Percentiles rank a stretch among this genome's conserved stretches.
These are phyloP conservation scores for Mortierella alpina DNA, from an alignment of 192 early-diverging fungal genomes.

Conservation along the genomic window DNA sequence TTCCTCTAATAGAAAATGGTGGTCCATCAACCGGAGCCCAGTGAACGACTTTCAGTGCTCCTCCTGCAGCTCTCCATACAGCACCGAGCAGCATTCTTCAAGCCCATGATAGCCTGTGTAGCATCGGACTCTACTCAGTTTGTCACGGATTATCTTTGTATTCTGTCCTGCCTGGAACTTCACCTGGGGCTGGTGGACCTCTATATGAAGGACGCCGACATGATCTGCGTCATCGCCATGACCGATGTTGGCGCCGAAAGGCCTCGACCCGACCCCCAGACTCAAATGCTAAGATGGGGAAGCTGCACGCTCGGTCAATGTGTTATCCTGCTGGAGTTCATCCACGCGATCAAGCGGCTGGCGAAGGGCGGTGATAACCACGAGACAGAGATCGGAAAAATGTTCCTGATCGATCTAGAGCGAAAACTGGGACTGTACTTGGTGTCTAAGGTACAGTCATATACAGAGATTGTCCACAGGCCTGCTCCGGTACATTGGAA, in stretches of 20 bases:
- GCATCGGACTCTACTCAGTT: slow-evolving; percentile 58
- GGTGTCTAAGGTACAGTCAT: slow-evolving; percentile 30
- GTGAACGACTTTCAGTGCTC: slow-evolving; percentile 49
- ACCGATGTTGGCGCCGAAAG: slow-evolving; percentile 61
- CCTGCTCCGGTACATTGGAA: too few species aligned
- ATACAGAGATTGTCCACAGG: slow-evolving; percentile 11
- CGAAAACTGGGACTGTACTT: slow-evolving; percentile 61
- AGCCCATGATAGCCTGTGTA: slow-evolving; percentile 66
- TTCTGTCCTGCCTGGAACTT: slow-evolving; percentile 55
- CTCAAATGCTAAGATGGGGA: slow-evolving; percentile 55
- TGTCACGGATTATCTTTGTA: slow-evolving; percentile 53
- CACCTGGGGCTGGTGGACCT: slow-evolving; percentile 63
- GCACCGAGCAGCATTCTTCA: slow-evolving; percentile 56
- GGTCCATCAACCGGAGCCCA: slow-evolving; percentile 44
- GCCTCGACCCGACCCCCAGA: slow-evolving; percentile 14
- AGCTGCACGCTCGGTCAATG: slow-evolving; percentile 66
- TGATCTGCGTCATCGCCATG: slow-evolving; percentile 64
- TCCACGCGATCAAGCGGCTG: slow-evolving; percentile 58
- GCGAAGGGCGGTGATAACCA: slow-evolving; percentile 53
- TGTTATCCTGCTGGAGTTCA: slow-evolving; percentile 60
- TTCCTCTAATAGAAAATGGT: slow-evolving; percentile 44
- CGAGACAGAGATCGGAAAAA: slow-evolving; percentile 62
- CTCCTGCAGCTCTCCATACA: slow-evolving; percentile 51
- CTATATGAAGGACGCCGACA: slow-evolving; percentile 67
- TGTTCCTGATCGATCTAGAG: slow-evolving; percentile 68